These are phyloP conservation scores for Conringia planisiliqua DNA, from an alignment of 345 rosid genomes.

Conservation along the genomic window DNA sequence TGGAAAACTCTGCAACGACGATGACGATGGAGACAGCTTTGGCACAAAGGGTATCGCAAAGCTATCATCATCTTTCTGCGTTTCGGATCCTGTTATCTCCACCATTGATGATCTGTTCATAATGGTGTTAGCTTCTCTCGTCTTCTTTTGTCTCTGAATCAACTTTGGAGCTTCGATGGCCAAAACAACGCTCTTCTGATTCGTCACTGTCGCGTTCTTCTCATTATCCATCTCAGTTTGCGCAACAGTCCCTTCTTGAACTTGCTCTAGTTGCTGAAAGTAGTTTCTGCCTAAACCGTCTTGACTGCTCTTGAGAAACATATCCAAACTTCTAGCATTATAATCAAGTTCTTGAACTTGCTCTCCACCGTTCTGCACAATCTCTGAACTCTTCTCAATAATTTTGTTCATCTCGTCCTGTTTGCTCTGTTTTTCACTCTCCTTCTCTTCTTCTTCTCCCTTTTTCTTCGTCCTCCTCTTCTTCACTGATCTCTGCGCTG, in stretches of 20 bases:
- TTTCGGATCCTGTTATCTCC: conserved; percentile 1
- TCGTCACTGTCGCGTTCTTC: background rate
- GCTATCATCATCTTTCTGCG: conserved; percentile 11
- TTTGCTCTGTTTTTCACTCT: conserved; percentile 7
- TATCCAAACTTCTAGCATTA: background rate
- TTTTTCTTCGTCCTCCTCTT: conserved; percentile 9
- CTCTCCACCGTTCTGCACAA: background rate
- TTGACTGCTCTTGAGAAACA: background rate
- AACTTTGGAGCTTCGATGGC: conserved; percentile 26
- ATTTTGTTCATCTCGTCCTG: background rate
- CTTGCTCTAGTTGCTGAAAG: conserved; percentile 1
- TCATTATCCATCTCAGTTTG: background rate
- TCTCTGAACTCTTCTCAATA: background rate
- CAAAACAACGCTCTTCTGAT: conserved; percentile 26
- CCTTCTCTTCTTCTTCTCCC: background rate
- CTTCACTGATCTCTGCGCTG: background rate
- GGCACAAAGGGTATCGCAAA: conserved; percentile 15
- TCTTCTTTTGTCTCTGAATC: conserved; percentile 15
- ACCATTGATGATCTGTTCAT: background rate
- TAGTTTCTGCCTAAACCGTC: conserved; percentile 12
- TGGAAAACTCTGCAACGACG: conserved; percentile 15
- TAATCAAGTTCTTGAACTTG: background rate
- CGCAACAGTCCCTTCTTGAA: background rate
- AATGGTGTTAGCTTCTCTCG: conserved; percentile 4
- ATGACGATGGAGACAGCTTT: background rate